Conservation (phyloP, 2,329 filamentous ascomycete species). For the Aquanectria penicillioides region DNA sequence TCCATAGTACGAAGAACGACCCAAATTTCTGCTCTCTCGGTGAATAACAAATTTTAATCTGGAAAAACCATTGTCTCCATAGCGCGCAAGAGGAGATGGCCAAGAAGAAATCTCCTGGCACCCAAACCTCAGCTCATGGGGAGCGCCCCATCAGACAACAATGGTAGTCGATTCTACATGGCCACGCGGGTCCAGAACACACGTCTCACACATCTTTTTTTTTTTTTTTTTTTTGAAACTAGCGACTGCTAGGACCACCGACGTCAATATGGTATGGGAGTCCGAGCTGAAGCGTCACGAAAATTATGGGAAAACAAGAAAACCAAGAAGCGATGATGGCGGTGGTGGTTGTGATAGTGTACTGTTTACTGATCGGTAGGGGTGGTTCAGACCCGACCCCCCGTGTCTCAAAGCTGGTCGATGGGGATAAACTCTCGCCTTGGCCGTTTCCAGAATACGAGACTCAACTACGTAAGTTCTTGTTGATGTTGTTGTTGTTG, state of each 20-base stretch:
- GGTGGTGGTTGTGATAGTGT: background rate
- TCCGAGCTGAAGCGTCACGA: background rate
- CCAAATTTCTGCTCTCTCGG: too few relatives aligned
- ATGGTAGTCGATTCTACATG: background rate
- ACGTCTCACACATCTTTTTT: too few relatives aligned
- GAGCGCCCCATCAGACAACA: background rate
- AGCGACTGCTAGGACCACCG: background rate
- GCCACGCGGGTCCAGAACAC: conserved; percentile 14
- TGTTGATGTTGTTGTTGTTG: background rate
- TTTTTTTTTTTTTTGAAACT: background rate
- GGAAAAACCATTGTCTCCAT: too few relatives aligned
- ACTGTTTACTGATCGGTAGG: background rate
- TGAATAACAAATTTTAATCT: too few relatives aligned
- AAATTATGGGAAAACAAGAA: background rate
- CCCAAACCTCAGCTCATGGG: background rate
- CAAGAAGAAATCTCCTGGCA: conserved; percentile 9
- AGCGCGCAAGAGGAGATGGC: too few relatives aligned
- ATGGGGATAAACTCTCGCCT: background rate
- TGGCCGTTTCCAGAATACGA: background rate
- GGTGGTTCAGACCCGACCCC: too few relatives aligned
- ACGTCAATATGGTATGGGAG: conserved; percentile 10
- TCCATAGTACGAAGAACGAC: too few relatives aligned
- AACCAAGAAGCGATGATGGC: background rate
- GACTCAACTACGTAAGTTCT: background rate
- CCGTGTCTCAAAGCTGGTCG: background rate